Evolutionary conservation across 345 rosid species (phyloP), one percentile per base, ranked within the genome.

Genomic region (Citrus medica): DNA sequence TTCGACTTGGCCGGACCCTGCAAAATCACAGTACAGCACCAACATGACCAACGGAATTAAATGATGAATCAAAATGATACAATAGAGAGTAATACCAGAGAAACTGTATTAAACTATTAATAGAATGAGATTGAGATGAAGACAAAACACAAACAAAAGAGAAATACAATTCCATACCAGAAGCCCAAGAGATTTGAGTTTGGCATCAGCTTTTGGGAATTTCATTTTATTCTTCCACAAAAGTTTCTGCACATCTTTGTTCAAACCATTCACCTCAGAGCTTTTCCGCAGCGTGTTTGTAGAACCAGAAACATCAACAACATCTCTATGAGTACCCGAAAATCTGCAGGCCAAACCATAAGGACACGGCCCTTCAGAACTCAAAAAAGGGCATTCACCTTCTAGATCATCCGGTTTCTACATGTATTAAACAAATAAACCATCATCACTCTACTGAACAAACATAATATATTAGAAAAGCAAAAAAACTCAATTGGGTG

Each of bases 321-420:
- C 42, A 48, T 81, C 88, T 80, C 67, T 86, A 82, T 93, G 99
- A 1, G 91, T 84, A 33, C 94, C 90, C 5, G 76, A 84, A 84
- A 92, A 95, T 84, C 99, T 89, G 76, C 99, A 95, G 2, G 96
- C 81, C 79, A 95, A 80, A 56, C 99, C 99, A 78, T 84, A 95
- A 51, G 93, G 89, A 62, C 98, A 95, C 3, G 81, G 84, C 66
- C 81, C 88, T 51, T 81, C 88, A 32, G 85, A 80, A 19, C 81
- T 83, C 79, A 80, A 9, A 78, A 95, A 95, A 1, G 99, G 98
- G 73, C 99, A 95, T 42, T 89, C 88, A 46, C 98, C 99, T 66
- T 92, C 99, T 73, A 95, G 80, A 85, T 96, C 98, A 67, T 81
- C 94, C 7, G 92, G 94, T 88, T 91, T 96, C 99, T 94, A 84